Conservation (phyloP, 257 asterid species). For the Scutellaria barbata region DNA sequence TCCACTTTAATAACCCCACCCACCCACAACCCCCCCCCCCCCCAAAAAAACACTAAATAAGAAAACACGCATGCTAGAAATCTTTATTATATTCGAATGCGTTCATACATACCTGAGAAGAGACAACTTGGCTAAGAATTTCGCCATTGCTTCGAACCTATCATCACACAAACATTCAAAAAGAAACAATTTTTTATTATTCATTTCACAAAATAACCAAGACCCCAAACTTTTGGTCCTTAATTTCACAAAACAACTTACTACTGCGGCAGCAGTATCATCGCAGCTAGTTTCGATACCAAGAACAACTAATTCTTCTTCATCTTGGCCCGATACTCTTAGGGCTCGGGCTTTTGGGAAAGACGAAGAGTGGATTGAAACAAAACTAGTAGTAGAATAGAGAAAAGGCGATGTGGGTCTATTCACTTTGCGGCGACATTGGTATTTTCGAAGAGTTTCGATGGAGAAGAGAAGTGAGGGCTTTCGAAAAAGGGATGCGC, state of each 20-base stretch:
- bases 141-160: slow-evolving; percentile 92
- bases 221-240: slow-evolving; percentile 32
- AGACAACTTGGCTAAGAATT: slow-evolving; percentile 89
- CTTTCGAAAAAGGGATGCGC: slow-evolving; percentile 43
- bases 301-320: slow-evolving; percentile 62
- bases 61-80: slow-evolving; percentile 32
- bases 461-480: slow-evolving; percentile 46
- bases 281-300: slow-evolving; percentile 98
- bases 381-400: slow-evolving; percentile 32
- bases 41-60: background rate
- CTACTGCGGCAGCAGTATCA: slow-evolving; percentile 97
- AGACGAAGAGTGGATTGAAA: slow-evolving; percentile 38
- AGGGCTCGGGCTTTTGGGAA: slow-evolving; percentile 27
- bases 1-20: slow-evolving; percentile 22
- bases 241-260: slow-evolving; percentile 48
- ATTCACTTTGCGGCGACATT: slow-evolving; percentile 22
- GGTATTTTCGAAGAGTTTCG: slow-evolving; percentile 32
- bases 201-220: slow-evolving; percentile 27
- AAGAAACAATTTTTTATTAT: slow-evolving; percentile 31
- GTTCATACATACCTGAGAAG: slow-evolving; percentile 73
- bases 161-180: slow-evolving; percentile 33
- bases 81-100: slow-evolving; percentile 9
- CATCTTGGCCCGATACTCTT: slow-evolving; percentile 40
- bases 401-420: slow-evolving; percentile 31
- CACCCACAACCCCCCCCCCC: slow-evolving; percentile 1